Evolutionary conservation across 192 early-diverging fungal genomes (phyloP).

Genomic region (Ramicandelaber brevisporus): DNA sequence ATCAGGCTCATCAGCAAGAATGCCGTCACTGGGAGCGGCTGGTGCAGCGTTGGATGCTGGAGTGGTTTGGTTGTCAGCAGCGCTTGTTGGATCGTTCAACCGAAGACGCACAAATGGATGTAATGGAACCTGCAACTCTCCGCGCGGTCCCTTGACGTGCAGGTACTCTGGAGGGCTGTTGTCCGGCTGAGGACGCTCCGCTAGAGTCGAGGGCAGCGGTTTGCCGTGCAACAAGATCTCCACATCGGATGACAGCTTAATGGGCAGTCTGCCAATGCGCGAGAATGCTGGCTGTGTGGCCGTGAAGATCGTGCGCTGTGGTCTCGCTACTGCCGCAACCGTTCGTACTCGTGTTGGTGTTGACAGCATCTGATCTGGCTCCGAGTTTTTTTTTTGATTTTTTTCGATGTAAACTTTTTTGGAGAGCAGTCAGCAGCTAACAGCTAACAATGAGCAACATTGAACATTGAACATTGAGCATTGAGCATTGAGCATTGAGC

Average conservation of each 20-base stretch:
- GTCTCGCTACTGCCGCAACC: not conserved
- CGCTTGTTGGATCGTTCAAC: constrained; percentile 7
- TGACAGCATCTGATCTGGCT: not conserved
- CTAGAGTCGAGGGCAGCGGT: constrained; percentile 25
- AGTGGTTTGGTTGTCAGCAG: not conserved
- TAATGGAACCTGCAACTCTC: constrained; percentile 48
- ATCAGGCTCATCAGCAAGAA: constrained; percentile 1
- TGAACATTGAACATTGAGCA: constrained; percentile 2
- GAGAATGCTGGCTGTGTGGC: constrained; percentile 21
- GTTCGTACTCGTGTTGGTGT: not conserved
- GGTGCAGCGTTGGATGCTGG: too few species aligned
- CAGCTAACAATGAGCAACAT: not conserved
- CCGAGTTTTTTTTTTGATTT: not conserved
- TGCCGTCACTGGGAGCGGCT: constrained; percentile 3
- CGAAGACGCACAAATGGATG: constrained; percentile 50
- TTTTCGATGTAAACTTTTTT: not conserved
- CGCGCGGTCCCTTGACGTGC: constrained; percentile 57
- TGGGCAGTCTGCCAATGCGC: constrained; percentile 54
- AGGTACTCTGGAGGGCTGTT: too few species aligned
- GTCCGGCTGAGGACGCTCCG: constrained; percentile 36
- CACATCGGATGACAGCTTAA: constrained; percentile 54
- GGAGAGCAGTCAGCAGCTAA: not conserved
- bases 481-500: not conserved
- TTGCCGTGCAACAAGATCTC: constrained; percentile 31
- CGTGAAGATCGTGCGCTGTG: constrained; percentile 17